These are phyloP conservation scores for Juglanconis juglandina DNA, from an alignment of 2,329 filamentous ascomycete species.

Conservation along the genomic window DNA sequence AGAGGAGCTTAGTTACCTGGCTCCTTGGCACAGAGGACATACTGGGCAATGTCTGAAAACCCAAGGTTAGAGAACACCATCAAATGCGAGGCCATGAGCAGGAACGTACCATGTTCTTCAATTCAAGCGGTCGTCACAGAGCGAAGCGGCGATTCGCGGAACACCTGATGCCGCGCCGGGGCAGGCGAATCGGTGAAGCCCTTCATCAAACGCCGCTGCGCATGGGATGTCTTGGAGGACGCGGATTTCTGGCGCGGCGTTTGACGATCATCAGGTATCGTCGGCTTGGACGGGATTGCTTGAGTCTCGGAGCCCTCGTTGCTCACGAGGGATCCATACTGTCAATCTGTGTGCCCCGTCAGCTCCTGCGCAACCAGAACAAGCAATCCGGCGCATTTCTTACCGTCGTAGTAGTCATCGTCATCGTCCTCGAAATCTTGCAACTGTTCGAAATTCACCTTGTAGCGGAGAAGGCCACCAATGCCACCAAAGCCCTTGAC, in stretches of 20 bases:
- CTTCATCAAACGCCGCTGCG: conserved; percentile 46
- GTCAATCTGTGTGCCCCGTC: conserved; percentile 64
- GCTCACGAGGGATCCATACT: conserved; percentile 78
- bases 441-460: conserved; percentile 99
- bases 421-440: conserved; percentile 86
- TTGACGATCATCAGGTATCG: conserved; percentile 29
- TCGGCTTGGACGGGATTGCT: conserved; percentile 41
- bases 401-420: conserved; percentile 83
- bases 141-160: conserved; percentile 65
- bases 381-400: conserved; percentile 18
- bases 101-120: conserved; percentile 18
- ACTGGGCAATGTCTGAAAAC: conserved; percentile 6
- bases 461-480: conserved; percentile 94
- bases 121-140: conserved; percentile 63
- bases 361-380: not conserved
- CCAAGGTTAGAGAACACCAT: not conserved
- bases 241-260: conserved; percentile 41
- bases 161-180: conserved; percentile 48
- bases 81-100: no score
- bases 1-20: conserved; percentile 5
- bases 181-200: conserved; percentile 42
- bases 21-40: conserved; percentile 15
- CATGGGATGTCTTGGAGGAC: conserved; percentile 30
- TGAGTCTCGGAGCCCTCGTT: conserved; percentile 77
- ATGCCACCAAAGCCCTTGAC: conserved; percentile 99